phyloP scores from a whole-genome alignment of 441 rosid species.

The Erodium trifolium region DNA sequence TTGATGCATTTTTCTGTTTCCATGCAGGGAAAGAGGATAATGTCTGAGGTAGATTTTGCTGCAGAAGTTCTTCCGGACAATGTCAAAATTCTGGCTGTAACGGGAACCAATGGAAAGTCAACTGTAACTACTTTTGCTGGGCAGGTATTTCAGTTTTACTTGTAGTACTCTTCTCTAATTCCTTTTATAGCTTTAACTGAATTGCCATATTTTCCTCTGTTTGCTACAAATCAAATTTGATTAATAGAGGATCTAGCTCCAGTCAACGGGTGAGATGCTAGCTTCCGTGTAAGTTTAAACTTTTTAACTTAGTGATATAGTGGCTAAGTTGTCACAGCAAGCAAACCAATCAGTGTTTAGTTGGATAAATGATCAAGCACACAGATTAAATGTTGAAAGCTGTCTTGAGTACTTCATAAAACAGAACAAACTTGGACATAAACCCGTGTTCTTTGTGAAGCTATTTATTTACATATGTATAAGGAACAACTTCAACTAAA shows the following conservation, averaged over 20 bases:
- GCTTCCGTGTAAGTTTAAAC: neutral
- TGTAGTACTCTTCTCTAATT: neutral
- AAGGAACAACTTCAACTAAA: neutral
- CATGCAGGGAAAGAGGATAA: constrained; percentile 25
- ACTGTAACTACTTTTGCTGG: constrained; percentile 32
- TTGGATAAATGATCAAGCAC: neutral
- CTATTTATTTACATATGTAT: neutral
- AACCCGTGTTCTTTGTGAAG: neutral
- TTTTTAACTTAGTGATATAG: neutral
- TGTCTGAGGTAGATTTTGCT: constrained; percentile 33
- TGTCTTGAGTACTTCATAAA: neutral
- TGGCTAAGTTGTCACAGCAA: neutral
- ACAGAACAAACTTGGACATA: neutral
- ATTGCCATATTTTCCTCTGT: neutral
- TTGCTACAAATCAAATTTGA: neutral
- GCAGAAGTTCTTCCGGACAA: constrained; percentile 24
- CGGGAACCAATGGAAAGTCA: constrained; percentile 35
- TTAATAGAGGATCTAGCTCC: neutral
- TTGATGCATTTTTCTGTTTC: neutral
- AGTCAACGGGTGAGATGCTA: neutral
- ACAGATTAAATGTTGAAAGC: neutral
- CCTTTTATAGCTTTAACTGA: neutral
- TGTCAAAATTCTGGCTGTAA: constrained; percentile 28
- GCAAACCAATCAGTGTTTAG: neutral
- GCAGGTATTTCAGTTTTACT: constrained; percentile 20